phyloP scores from a whole-genome alignment of 768 basidiomycete species.

The Mycena belliarum region DNA sequence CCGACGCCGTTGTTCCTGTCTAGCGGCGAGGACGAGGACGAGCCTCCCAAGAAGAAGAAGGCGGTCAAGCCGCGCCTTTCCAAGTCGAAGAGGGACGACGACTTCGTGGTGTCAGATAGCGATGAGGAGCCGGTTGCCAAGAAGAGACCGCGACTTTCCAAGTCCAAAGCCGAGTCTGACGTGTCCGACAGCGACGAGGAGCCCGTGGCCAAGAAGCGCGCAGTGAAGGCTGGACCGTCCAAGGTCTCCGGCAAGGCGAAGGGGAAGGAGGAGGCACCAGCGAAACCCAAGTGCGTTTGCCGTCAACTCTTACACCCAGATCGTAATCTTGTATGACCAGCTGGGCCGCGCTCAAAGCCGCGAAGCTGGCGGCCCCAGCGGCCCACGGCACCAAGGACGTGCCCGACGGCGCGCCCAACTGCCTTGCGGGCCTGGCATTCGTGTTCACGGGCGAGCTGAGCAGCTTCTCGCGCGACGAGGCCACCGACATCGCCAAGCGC shows the following conservation, averaged over 20 bases:
- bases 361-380: slow-evolving; percentile 60
- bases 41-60: slow-evolving; percentile 32
- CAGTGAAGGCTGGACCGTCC: slow-evolving; percentile 10
- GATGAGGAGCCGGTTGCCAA: slow-evolving; percentile 27
- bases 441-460: slow-evolving; percentile 95
- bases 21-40: slow-evolving; percentile 24
- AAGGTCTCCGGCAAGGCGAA: slow-evolving; percentile 16
- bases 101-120: slow-evolving; percentile 31
- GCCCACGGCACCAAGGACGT: slow-evolving; percentile 70
- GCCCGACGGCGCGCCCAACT: slow-evolving; percentile 70
- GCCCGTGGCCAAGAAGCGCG: slow-evolving; percentile 21
- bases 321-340: slow-evolving; percentile 24
- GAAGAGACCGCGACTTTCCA: slow-evolving; percentile 23
- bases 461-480: slow-evolving; percentile 86
- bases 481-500: slow-evolving; percentile 85
- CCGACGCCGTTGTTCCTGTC: neutral
- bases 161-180: slow-evolving; percentile 31
- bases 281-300: slow-evolving; percentile 29
- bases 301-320: neutral
- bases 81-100: slow-evolving; percentile 29
- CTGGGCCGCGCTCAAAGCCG: slow-evolving; percentile 58
- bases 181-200: slow-evolving; percentile 31
- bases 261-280: slow-evolving; percentile 6
- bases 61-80: slow-evolving; percentile 23
- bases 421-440: slow-evolving; percentile 83